phyloP scores from a whole-genome alignment of 352 stramenopile genomes.

The Phytopythium oedochilum region DNA sequence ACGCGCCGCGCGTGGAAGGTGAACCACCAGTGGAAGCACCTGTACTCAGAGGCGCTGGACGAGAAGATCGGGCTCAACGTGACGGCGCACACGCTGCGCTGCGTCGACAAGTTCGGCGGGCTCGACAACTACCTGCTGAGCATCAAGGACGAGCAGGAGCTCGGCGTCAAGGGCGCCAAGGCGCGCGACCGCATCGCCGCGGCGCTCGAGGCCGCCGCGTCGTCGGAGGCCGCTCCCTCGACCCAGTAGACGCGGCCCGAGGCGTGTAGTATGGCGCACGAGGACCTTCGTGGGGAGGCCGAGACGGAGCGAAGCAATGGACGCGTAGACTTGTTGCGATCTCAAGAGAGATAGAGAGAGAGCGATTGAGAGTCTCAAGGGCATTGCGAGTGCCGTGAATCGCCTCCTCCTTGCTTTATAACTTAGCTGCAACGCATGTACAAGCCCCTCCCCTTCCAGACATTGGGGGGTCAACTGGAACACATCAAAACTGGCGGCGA shows the following conservation, averaged over 20 bases:
- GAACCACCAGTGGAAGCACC: conserved; percentile 88
- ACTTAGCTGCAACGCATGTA: too few species aligned
- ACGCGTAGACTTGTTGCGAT: neutral
- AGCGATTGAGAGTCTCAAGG: too few species aligned
- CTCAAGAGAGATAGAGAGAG: too few species aligned
- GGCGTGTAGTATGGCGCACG: neutral
- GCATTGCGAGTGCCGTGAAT: too few species aligned
- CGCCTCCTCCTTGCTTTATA: neutral
- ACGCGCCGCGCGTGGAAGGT: conserved; percentile 92
- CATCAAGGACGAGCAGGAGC: conserved; percentile 79
- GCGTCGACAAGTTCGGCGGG: conserved; percentile 91
- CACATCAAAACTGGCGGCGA: conserved; percentile 2
- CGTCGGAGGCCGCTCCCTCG: neutral
- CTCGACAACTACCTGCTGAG: conserved; percentile 94
- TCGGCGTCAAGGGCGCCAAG: conserved; percentile 61
- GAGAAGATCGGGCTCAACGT: conserved; percentile 93
- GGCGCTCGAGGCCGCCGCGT: conserved; percentile 27
- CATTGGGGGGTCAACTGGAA: too few species aligned
- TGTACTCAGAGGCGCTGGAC: conserved; percentile 90
- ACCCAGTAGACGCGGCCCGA: neutral
- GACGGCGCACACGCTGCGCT: conserved; percentile 89
- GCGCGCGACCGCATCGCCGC: conserved; percentile 55
- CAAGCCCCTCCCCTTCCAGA: too few species aligned
- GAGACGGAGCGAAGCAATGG: neutral
- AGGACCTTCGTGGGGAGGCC: too few species aligned